These are phyloP conservation scores for Daldinia sp. DNA, from an alignment of 2,329 filamentous ascomycete species.

Conservation along the genomic window DNA sequence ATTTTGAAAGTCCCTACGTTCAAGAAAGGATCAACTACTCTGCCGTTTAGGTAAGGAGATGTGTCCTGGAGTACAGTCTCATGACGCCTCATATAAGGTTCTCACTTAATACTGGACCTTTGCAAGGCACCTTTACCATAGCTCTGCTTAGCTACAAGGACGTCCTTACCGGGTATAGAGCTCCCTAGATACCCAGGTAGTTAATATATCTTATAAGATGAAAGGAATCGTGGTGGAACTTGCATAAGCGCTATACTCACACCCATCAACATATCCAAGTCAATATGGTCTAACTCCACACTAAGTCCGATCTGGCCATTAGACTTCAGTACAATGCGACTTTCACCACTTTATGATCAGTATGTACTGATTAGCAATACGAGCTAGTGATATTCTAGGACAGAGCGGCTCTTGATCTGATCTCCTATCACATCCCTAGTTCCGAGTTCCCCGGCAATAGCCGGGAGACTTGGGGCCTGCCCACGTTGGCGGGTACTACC, in stretches of 20 bases:
- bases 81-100: neutral
- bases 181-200: neutral
- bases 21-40: neutral
- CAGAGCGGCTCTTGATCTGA: neutral
- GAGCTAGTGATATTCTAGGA: neutral
- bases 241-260: conserved; percentile 33
- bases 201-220: conserved; percentile 1
- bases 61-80: neutral
- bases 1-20: neutral
- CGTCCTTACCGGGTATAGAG: neutral
- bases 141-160: neutral
- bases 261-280: conserved; percentile 1
- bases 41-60: neutral
- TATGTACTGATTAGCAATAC: neutral
- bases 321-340: neutral
- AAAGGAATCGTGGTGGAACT: conserved; percentile 11
- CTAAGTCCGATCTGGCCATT: neutral
- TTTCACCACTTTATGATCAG: neutral
- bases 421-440: neutral
- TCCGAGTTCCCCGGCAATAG: neutral
- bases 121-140: neutral
- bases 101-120: neutral
- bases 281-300: neutral
- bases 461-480: neutral
- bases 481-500: neutral